Conservation (phyloP, 306 rosid species). For the Pyrus communis region DNA sequence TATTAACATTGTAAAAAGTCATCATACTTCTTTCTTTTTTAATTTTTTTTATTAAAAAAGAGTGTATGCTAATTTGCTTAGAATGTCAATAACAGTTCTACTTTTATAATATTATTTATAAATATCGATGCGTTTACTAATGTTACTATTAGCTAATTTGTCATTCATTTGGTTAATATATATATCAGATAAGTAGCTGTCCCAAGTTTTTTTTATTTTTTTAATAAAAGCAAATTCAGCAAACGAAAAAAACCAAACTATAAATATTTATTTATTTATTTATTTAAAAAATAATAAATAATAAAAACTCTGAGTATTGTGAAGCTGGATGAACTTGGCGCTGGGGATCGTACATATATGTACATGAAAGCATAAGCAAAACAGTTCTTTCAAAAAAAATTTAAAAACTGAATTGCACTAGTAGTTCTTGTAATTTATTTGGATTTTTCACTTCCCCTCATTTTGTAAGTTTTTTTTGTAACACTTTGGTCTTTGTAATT, state of each 20-base stretch:
- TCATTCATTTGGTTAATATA: background rate
- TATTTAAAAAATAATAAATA: no score
- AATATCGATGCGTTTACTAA: no score
- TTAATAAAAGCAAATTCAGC: background rate
- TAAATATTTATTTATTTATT: no score
- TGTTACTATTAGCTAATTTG: background rate
- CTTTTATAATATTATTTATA: no score
- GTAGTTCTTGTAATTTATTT: background rate
- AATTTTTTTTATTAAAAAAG: no score
- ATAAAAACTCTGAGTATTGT: background rate
- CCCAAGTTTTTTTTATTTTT: no score
- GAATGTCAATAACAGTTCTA: background rate
- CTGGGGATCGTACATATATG: background rate
- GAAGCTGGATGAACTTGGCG: background rate
- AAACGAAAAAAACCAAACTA: background rate
- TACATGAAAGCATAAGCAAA: background rate
- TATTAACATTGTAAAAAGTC: background rate
- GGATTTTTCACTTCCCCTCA: background rate
- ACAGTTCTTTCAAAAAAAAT: no score
- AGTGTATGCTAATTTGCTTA: no score
- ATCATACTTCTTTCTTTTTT: background rate
- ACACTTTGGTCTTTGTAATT: no score
- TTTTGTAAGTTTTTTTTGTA: no score
- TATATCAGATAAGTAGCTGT: no score
- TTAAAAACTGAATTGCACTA: no score